Conservation (phyloP, 768 basidiomycete genomes). For the Rhodosporidiobolus sp. region DNA sequence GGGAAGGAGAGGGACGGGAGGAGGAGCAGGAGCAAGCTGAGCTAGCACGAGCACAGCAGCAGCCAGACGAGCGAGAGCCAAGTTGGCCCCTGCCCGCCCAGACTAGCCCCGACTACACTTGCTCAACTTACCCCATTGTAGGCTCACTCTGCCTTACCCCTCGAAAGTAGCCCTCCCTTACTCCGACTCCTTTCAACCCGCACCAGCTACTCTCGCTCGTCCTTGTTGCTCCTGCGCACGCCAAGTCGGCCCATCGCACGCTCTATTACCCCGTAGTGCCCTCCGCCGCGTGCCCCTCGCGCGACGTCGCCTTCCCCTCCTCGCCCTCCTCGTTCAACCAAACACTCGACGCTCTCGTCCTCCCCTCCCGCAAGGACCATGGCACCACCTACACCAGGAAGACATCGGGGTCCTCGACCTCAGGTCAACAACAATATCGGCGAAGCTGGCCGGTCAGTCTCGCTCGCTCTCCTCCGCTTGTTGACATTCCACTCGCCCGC, state of each 20-base stretch:
- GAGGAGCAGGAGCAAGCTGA: neutral
- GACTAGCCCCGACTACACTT: no score
- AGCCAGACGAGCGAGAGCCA: neutral
- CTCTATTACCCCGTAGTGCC: neutral
- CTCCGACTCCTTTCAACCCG: neutral
- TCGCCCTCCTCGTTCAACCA: neutral
- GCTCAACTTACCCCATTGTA: no score
- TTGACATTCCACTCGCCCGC: neutral
- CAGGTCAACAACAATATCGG: slow-evolving; percentile 39
- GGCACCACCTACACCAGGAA: slow-evolving; percentile 18
- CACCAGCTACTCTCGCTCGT: neutral
- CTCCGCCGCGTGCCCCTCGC: neutral
- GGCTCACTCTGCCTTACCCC: no score
- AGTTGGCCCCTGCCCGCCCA: no score
- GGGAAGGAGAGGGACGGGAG: neutral
- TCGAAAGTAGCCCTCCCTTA: no score
- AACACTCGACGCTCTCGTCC: neutral
- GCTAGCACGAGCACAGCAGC: neutral
- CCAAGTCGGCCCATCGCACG: no score
- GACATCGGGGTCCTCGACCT: slow-evolving; percentile 24
- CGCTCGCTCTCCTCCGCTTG: neutral
- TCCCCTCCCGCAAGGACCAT: neutral
- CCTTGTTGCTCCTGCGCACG: neutral
- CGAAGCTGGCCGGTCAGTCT: slow-evolving; percentile 24
- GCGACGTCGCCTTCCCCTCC: no score